A percentile compares a stretch with the other conserved stretches of the same genome.
Evolutionary conservation across 768 basidiomycete species (phyloP).

Genomic region (Lactarius psammicola): DNA sequence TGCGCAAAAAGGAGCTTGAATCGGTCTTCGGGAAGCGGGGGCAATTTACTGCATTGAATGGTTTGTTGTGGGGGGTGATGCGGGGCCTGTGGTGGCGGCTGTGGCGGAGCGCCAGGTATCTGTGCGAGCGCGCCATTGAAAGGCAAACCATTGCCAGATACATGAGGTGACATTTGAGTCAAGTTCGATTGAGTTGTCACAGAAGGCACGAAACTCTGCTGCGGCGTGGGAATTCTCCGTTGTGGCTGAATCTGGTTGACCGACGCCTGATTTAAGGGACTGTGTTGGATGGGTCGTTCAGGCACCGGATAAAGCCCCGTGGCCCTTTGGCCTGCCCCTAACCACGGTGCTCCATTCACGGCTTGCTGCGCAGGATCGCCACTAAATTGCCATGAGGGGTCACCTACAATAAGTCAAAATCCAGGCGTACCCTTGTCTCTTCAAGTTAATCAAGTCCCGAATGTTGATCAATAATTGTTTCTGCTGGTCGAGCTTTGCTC

Average conservation of each 20-base stretch:
- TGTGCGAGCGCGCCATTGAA: conserved; percentile 2
- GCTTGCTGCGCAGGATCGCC: conserved; percentile 19
- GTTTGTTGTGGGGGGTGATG: conserved; percentile 3
- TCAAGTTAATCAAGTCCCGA: conserved; percentile 5
- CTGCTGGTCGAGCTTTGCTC: conserved; percentile 1
- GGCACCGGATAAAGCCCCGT: conserved; percentile 9
- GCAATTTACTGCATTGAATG: conserved; percentile 1
- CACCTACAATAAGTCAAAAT: not conserved
- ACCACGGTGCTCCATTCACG: conserved; percentile 7
- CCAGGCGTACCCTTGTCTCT: conserved; percentile 9
- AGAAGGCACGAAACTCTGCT: conserved; percentile 16
- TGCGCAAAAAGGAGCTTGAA: conserved; percentile 10
- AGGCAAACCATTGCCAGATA: conserved; percentile 8
- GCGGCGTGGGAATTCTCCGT: conserved; percentile 16
- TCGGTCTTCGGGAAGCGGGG: conserved; percentile 10
- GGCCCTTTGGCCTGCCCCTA: conserved; percentile 9
- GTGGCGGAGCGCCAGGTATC: conserved; percentile 3
- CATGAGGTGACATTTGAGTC: conserved; percentile 16
- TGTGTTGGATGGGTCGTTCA: conserved; percentile 19
- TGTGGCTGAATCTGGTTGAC: conserved; percentile 14
- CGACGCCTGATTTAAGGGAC: conserved; percentile 16
- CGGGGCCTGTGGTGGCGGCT: conserved; percentile 10
- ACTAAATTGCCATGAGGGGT: conserved; percentile 6
- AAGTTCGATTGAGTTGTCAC: conserved; percentile 15
- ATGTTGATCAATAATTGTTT: conserved; percentile 6